A percentile compares a stretch with the other conserved stretches of the same genome.
Evolutionary conservation across 2,329 filamentous ascomycete genomes (phyloP).

Genomic region (Exophiala mesophila): DNA sequence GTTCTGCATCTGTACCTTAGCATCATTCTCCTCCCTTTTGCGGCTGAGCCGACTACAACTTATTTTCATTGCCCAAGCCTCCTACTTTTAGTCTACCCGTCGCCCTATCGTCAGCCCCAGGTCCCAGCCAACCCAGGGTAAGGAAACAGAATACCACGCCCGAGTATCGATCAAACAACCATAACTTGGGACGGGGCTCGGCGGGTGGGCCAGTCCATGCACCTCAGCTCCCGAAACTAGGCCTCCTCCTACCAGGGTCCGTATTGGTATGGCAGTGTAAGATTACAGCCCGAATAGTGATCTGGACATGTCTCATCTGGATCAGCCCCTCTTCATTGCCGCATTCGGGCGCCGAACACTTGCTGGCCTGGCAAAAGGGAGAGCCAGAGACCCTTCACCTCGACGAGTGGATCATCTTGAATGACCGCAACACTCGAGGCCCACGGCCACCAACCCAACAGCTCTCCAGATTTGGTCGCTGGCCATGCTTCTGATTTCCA

Average conservation of each 20-base stretch:
- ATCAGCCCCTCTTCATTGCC: slow-evolving; percentile 16
- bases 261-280: slow-evolving; percentile 14
- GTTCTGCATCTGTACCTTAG: no score
- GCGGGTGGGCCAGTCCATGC: not conserved
- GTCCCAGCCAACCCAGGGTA: not conserved
- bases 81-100: not conserved
- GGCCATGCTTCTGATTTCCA: slow-evolving; percentile 26
- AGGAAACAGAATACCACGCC: not conserved
- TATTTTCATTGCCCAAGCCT: not conserved
- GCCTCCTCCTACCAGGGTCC: not conserved
- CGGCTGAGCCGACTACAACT: not conserved
- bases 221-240: not conserved
- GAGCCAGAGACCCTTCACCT: slow-evolving; percentile 8
- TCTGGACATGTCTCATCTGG: slow-evolving; percentile 13
- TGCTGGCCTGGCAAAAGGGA: slow-evolving; percentile 12
- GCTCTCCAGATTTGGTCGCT: slow-evolving; percentile 25
- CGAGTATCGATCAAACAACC: not conserved
- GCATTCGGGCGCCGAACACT: slow-evolving; percentile 25
- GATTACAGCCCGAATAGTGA: slow-evolving; percentile 11
- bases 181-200: no score
- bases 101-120: not conserved
- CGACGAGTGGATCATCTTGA: slow-evolving; percentile 18
- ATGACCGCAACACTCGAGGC: slow-evolving; percentile 22
- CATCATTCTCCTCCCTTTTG: no score
- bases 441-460: slow-evolving; percentile 18